Evolutionary conservation across 306 rosid species (phyloP).

Genomic region (Pyrus betulifolia): DNA sequence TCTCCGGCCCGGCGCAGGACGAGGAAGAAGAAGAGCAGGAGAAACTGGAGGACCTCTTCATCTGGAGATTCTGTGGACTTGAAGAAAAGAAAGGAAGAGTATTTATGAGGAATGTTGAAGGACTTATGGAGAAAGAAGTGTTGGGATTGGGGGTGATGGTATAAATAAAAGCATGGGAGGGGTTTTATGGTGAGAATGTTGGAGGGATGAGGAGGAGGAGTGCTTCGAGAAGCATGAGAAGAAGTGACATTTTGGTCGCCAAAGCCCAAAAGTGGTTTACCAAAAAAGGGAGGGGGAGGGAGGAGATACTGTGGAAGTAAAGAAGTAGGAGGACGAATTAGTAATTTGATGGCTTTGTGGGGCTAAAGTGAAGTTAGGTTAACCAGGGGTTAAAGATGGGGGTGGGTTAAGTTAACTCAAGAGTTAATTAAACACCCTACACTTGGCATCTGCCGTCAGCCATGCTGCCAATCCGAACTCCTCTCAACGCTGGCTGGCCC

Average conservation of each 20-base stretch:
- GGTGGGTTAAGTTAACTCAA: constrained; percentile 41
- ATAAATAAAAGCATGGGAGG: background rate
- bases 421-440: constrained; percentile 45
- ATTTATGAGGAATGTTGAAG: background rate
- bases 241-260: constrained; percentile 41
- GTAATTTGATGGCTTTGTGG: background rate
- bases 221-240: background rate
- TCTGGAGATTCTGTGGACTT: constrained; percentile 7
- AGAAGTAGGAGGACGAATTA: background rate
- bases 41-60: constrained; percentile 62
- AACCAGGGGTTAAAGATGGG: constrained; percentile 22
- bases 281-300: constrained; percentile 35
- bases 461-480: constrained; percentile 68
- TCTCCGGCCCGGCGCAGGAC: constrained; percentile 19
- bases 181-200: background rate
- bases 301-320: background rate
- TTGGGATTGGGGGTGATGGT: background rate
- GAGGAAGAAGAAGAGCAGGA: constrained; percentile 39
- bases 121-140: background rate
- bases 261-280: constrained; percentile 57
- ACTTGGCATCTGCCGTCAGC: constrained; percentile 66
- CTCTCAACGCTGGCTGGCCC: constrained; percentile 26
- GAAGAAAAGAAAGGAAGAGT: background rate
- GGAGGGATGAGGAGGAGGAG: background rate
- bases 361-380: background rate